Conservation (phyloP, 1,284 basidiomycete species). For the Leccinum pachyderme region DNA sequence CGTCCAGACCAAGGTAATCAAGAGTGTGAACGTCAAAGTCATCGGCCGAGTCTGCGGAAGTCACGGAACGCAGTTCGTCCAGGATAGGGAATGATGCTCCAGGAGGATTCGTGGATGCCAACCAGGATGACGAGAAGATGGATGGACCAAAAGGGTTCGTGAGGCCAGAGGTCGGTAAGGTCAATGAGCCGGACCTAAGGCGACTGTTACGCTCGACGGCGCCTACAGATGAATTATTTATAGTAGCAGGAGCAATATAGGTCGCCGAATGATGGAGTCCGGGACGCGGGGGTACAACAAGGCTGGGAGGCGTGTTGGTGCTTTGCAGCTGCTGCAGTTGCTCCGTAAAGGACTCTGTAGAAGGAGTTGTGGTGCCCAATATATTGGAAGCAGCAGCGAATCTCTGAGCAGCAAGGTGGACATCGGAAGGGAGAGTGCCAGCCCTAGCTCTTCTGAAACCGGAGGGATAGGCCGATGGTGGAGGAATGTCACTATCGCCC, state of each 20-base stretch:
- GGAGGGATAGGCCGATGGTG: constrained; percentile 71
- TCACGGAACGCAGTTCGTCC: constrained; percentile 77
- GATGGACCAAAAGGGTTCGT: constrained; percentile 85
- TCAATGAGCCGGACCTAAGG: constrained; percentile 86
- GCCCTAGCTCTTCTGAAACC: constrained; percentile 85
- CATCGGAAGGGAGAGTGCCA: constrained; percentile 84
- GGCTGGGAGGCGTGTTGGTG: constrained; percentile 42
- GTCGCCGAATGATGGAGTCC: constrained; percentile 72
- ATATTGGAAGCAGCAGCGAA: constrained; percentile 68
- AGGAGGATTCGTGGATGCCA: constrained; percentile 60
- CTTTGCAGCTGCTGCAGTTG: constrained; percentile 50
- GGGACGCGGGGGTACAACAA: constrained; percentile 57
- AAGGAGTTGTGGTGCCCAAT: constrained; percentile 50
- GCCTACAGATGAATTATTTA: constrained; percentile 58
- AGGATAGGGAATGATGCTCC: constrained; percentile 60
- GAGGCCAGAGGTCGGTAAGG: constrained; percentile 72
- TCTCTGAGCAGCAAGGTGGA: constrained; percentile 80
- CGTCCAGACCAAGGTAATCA: constrained; percentile 92
- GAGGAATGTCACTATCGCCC: constrained; percentile 56
- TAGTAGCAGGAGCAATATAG: constrained; percentile 45
- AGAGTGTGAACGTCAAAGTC: constrained; percentile 92
- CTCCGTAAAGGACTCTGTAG: constrained; percentile 65
- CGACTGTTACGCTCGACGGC: constrained; percentile 72
- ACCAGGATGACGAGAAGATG: constrained; percentile 86
- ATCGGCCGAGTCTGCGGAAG: constrained; percentile 77